Percentiles rank a stretch among this genome's conserved stretches.
Conservation (phyloP, 2,329 filamentous ascomycete genomes). For the Myriosclerotinia scirpicola region DNA sequence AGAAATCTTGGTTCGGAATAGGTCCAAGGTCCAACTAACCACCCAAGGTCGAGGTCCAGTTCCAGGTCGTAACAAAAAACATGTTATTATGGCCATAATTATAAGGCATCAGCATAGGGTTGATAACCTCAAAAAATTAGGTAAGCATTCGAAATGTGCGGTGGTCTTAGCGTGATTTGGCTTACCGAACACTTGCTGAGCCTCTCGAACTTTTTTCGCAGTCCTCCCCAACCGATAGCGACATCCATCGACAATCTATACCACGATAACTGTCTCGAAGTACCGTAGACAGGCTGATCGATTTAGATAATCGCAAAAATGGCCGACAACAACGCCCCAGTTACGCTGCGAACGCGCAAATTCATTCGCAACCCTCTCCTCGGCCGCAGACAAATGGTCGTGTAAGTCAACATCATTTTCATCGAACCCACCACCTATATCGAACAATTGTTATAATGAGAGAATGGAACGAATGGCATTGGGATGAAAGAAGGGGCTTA, state of each 20-base stretch:
- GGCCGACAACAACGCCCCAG: slow-evolving; percentile 77
- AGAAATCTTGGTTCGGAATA: background rate
- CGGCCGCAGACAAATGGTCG: slow-evolving; percentile 99
- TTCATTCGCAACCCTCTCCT: slow-evolving; percentile 99
- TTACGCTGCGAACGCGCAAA: slow-evolving; percentile 96
- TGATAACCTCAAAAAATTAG: slow-evolving; percentile 15
- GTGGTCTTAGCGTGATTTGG: slow-evolving; percentile 27
- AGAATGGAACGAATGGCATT: background rate
- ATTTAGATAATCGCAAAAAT: slow-evolving; percentile 63
- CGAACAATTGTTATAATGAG: slow-evolving; percentile 4
- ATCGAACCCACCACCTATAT: slow-evolving; percentile 26
- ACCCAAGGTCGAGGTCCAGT: background rate
- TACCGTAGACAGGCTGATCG: slow-evolving; percentile 38
- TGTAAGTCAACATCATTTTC: slow-evolving; percentile 64
- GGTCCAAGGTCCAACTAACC: background rate
- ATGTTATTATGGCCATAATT: background rate
- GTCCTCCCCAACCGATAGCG: slow-evolving; percentile 34
- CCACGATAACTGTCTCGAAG: slow-evolving; percentile 37
- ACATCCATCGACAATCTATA: slow-evolving; percentile 37
- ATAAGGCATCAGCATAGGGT: slow-evolving; percentile 31
- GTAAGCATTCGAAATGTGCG: no score
- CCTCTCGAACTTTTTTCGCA: slow-evolving; percentile 27
- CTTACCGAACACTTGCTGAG: slow-evolving; percentile 26
- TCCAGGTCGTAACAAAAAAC: background rate
- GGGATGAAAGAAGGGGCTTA: slow-evolving; percentile 13